Conservation (phyloP, 371 early-diverging fungal species). For the Circinella minor region DNA sequence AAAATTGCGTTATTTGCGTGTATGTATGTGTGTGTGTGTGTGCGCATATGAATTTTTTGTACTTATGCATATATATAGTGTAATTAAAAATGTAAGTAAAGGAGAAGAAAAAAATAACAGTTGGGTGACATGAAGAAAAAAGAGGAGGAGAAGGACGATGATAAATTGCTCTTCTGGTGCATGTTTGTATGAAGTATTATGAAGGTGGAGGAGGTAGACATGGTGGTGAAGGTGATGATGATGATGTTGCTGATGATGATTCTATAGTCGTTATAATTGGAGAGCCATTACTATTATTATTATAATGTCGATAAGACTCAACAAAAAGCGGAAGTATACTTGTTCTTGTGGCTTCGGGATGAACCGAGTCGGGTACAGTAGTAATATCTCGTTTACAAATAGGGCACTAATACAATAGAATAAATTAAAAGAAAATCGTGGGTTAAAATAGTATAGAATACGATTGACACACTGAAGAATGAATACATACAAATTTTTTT, state of each 20-base stretch:
- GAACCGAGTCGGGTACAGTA: neutral
- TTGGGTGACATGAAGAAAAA: too few relatives aligned
- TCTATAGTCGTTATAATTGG: neutral
- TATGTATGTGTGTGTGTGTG: too few relatives aligned
- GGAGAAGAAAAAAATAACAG: neutral
- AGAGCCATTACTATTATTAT: neutral
- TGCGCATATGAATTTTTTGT: too few relatives aligned
- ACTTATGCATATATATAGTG: too few relatives aligned
- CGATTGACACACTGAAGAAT: neutral
- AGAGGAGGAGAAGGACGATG: conserved; percentile 2
- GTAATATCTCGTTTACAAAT: conserved; percentile 18
- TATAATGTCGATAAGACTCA: neutral
- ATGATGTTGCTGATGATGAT: too few relatives aligned
- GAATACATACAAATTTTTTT: conserved; percentile 72
- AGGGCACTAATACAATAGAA: conserved; percentile 4
- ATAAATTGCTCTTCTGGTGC: neutral
- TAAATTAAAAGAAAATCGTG: neutral
- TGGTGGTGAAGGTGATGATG: neutral
- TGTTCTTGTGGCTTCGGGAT: conserved; percentile 1
- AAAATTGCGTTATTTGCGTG: neutral
- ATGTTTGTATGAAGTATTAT: neutral
- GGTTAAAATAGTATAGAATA: too few relatives aligned
- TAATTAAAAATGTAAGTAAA: too few relatives aligned
- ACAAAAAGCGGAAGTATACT: conserved; percentile 2
- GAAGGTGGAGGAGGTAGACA: neutral